Percentiles rank a stretch among this genome's conserved stretches.
phyloP scores from a whole-genome alignment of 768 basidiomycete species.

The Hericium alpestre region DNA sequence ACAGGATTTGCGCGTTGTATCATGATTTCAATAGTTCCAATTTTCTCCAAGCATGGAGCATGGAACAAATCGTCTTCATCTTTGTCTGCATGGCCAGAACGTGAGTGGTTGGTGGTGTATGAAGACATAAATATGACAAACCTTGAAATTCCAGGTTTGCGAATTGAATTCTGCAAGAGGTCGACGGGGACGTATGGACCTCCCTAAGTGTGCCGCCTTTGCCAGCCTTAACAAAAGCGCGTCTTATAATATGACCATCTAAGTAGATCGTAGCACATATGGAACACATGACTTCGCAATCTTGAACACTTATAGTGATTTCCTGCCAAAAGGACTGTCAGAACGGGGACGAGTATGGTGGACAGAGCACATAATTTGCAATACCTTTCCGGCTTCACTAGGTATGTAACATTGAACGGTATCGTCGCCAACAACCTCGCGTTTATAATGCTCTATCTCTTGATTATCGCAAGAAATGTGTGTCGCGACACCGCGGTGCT shows the following conservation, averaged over 20 bases:
- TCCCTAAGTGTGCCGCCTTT: too few relatives aligned
- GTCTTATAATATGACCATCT: too few relatives aligned
- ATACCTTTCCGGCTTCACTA: neutral
- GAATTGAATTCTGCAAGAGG: neutral
- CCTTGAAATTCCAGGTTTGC: neutral
- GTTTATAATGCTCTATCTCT: neutral
- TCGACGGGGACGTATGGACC: too few relatives aligned
- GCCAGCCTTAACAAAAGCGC: too few relatives aligned
- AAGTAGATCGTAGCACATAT: too few relatives aligned
- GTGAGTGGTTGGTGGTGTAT: too few relatives aligned
- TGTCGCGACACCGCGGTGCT: neutral
- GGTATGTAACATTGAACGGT: neutral
- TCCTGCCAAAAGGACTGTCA: too few relatives aligned
- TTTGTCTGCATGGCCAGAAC: too few relatives aligned
- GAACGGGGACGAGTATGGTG: neutral
- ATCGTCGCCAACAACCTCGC: neutral
- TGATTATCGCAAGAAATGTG: neutral
- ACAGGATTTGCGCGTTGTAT: neutral
- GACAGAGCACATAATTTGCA: neutral
- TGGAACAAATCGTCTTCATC: neutral
- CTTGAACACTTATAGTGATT: too few relatives aligned
- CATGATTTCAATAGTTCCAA: neutral
- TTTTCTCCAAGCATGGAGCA: neutral
- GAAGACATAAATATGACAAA: neutral
- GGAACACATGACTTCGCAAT: too few relatives aligned